Percentiles rank a stretch among this genome's conserved stretches.
These are phyloP conservation scores for Cocos nucifera DNA, from an alignment of 176 grass and related monocot species.

Conservation along the genomic window DNA sequence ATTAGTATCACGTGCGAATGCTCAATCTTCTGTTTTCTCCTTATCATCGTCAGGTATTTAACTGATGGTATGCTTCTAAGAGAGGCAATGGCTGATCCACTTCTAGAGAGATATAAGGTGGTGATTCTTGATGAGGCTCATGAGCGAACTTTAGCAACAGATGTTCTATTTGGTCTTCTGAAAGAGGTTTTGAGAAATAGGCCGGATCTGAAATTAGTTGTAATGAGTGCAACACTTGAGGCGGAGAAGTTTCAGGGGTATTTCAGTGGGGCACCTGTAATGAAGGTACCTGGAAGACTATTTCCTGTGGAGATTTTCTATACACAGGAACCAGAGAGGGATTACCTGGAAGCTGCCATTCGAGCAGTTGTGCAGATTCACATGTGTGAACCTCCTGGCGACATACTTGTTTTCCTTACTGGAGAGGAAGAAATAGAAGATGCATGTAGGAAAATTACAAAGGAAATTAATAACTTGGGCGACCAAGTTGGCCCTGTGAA, in stretches of 20 bases:
- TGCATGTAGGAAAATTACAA: conserved; percentile 84
- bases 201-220: conserved; percentile 77
- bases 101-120: conserved; percentile 91
- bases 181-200: conserved; percentile 88
- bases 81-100: conserved; percentile 97
- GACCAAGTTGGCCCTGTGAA: conserved; percentile 94
- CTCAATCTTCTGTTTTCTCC: conserved; percentile 33
- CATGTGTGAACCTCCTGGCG: conserved; percentile 66
- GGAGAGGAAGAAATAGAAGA: conserved; percentile 99
- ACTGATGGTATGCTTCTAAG: conserved; percentile 99
- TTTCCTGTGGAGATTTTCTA: conserved; percentile 95
- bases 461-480: conserved; percentile 85
- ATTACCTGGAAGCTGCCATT: conserved; percentile 93
- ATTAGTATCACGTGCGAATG: neutral
- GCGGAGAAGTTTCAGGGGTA: conserved; percentile 90
- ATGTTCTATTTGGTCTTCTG: conserved; percentile 88
- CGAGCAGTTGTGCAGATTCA: conserved; percentile 92
- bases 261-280: conserved; percentile 68
- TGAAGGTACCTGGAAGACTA: conserved; percentile 83
- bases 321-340: conserved; percentile 91
- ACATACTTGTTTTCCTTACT: conserved; percentile 96
- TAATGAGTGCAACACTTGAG: conserved; percentile 97
- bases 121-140: conserved; percentile 97
- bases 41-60: conserved; percentile 96
- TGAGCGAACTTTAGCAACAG: conserved; percentile 82